phyloP scores from a whole-genome alignment of 148 eudicot species.

The Persicaria tinctoria region DNA sequence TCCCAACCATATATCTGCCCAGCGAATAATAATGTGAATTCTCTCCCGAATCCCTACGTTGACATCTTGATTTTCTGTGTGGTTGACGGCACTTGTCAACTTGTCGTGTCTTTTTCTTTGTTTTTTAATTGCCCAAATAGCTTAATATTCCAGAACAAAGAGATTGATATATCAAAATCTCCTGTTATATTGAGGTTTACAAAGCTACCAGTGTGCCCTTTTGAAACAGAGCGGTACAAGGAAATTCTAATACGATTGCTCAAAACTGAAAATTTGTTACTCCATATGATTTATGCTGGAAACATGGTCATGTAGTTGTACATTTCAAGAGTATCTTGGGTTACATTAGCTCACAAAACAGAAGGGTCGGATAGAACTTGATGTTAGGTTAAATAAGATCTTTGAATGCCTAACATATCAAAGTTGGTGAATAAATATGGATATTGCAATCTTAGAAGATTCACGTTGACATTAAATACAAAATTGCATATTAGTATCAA shows the following conservation, averaged over 20 bases:
- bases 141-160: not conserved
- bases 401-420: not conserved
- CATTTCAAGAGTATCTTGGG: not conserved
- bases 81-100: not conserved
- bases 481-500: not conserved
- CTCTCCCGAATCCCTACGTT: not conserved
- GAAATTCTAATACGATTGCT: not conserved
- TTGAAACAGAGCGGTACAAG: not conserved
- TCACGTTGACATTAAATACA: not conserved
- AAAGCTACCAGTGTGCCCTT: not conserved
- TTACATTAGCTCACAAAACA: not conserved
- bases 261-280: not conserved
- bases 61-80: not conserved
- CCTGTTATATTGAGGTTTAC: not conserved
- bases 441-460: constrained; percentile 5
- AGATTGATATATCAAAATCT: not conserved
- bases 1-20: constrained; percentile 9
- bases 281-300: not conserved
- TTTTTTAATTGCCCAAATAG: not conserved
- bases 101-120: not conserved
- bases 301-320: not conserved
- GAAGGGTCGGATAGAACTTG: not conserved
- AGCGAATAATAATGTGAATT: constrained; percentile 4
- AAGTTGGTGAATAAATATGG: constrained; percentile 3
- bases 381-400: not conserved